phyloP scores from a whole-genome alignment of 2,329 filamentous ascomycete genomes.

The Penicillium sp. region DNA sequence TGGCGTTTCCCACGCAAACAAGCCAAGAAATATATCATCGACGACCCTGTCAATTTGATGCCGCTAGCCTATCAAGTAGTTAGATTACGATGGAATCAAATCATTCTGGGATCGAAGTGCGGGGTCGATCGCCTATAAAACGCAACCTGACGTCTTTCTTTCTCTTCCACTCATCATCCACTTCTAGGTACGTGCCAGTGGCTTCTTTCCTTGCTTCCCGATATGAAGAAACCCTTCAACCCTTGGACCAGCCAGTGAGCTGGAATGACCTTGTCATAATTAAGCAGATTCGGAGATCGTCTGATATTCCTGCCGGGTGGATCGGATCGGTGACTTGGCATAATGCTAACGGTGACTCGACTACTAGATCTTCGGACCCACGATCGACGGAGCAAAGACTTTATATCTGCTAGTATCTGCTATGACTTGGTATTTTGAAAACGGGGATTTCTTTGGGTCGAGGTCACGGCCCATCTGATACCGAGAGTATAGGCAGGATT shows the following conservation, averaged over 20 bases:
- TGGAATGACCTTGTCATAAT: conserved; percentile 11
- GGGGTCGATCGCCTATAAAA: not conserved
- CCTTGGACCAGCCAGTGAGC: conserved; percentile 7
- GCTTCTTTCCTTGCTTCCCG: not conserved
- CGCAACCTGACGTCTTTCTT: not conserved
- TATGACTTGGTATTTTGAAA: no score
- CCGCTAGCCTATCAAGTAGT: no score
- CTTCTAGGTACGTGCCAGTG: no score
- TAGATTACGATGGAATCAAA: not conserved
- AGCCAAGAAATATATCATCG: no score
- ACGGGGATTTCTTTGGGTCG: no score
- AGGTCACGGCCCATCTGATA: no score
- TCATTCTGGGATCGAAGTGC: not conserved
- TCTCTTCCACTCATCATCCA: no score
- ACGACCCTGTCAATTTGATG: no score
- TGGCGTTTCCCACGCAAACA: no score
- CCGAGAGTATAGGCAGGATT: no score
- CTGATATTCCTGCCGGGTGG: not conserved
- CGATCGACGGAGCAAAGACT: no score
- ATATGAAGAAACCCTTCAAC: conserved; percentile 15
- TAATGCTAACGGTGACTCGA: not conserved
- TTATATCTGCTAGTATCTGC: no score
- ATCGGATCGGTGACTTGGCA: not conserved
- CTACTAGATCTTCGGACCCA: not conserved
- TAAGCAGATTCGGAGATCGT: conserved; percentile 19